Evolutionary conservation across 1,284 basidiomycete species (phyloP).

Genomic region (Peniophora sp.): DNA sequence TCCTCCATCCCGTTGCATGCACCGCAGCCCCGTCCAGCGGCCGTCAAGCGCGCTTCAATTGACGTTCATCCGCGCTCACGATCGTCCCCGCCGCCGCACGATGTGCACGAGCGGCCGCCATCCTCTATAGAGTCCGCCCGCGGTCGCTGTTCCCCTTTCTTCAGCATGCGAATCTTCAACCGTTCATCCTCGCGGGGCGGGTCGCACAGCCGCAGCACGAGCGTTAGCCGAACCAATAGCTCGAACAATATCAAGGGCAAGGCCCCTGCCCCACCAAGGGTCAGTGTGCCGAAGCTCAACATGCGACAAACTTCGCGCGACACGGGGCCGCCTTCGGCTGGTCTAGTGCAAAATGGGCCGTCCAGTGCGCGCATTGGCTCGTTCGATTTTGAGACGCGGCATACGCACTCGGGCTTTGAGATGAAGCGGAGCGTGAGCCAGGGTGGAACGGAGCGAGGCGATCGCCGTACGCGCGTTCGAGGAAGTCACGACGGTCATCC

Average conservation of each 20-base stretch:
- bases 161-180: conserved; percentile 10
- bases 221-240: conserved; percentile 4
- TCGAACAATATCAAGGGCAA: conserved; percentile 7
- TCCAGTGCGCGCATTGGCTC: conserved; percentile 41
- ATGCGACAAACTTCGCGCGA: conserved; percentile 12
- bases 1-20: conserved; percentile 6
- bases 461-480: not conserved
- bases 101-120: not conserved
- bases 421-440: conserved; percentile 9
- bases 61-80: conserved; percentile 13
- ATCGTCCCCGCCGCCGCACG: not conserved
- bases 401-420: not conserved
- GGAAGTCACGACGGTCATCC: not conserved
- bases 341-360: conserved; percentile 7
- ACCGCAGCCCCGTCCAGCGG: conserved; percentile 11
- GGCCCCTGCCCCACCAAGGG: conserved; percentile 13
- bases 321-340: conserved; percentile 10
- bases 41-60: conserved; percentile 15
- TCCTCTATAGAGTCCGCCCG: conserved; percentile 5
- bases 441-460: conserved; percentile 4
- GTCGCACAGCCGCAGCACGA: conserved; percentile 8
- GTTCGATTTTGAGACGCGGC: conserved; percentile 65
- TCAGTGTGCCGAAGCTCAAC: conserved; percentile 21
- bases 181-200: conserved; percentile 9
- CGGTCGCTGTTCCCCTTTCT: conserved; percentile 15